Evolutionary conservation across 169 alveolate species (phyloP), one percentile per base, ranked within the genome.

Genomic region (Miamiensis avidus): DNA sequence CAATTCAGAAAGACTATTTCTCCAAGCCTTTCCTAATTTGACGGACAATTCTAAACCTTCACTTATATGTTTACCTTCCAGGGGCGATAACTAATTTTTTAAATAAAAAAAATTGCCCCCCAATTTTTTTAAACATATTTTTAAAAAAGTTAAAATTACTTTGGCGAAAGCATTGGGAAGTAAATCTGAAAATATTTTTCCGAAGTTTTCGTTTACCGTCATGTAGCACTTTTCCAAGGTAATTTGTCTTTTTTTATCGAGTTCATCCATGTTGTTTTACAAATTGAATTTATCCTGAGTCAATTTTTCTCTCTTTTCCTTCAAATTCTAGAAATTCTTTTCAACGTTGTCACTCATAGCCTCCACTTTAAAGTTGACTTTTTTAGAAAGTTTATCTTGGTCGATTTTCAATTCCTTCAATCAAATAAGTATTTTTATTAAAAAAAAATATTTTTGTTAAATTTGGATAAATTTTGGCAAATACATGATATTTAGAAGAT

Each of bases 21-120:
- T 98, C 99, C 99, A 98, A 34, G 91, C 93, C 25, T 94, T 95
- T 77, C 97, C 97, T 82, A 98, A 96, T 0, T 98, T 98, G n/a
- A 98, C 98, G 91, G 91, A 90, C 64, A 96, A 83, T 83, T 94
- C 97, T 29, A 96, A 88, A 34, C 98, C 98, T 82, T 93, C 95
- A 82, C 86, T 49, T 69, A 74, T 83, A 72, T 86, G 76, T 77
- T 81, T 64, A 89, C 97, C 93, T 86, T 88, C 97, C 91, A 93
- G 78, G 91, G 97, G 65, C 93, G 94, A 34, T 82, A 84, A 64
- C 76, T 92, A 90, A 83, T n/a, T n/a, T n/a, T n/a, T n/a, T n/a
- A n/a, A n/a, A n/a, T n/a, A n/a, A n/a, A n/a, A n/a, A n/a, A n/a
- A n/a, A n/a, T n/a, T n/a, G n/a, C n/a, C n/a, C n/a, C n/a, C n/a